Percentiles rank a stretch among this genome's conserved stretches.
Conservation (phyloP, 805 yeast species). For the Lipomyces oligophaga region DNA sequence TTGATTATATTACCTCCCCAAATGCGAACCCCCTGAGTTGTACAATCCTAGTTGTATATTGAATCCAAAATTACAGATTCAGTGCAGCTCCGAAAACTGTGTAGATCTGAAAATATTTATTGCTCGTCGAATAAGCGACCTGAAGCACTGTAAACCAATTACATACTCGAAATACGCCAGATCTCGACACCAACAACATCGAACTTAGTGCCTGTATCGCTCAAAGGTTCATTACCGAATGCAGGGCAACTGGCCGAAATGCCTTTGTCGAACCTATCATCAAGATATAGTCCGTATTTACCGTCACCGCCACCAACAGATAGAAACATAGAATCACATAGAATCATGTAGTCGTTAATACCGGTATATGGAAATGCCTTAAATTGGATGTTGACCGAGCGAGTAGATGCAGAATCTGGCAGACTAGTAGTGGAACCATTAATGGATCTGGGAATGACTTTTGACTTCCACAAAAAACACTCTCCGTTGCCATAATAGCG, state of each 20-base stretch:
- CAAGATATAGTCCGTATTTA: constrained; percentile 87
- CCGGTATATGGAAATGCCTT: constrained; percentile 88
- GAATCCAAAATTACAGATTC: too few species aligned
- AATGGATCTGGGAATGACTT: constrained; percentile 58
- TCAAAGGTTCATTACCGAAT: constrained; percentile 81
- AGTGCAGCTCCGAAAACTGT: too few species aligned
- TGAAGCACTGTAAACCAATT: too few species aligned
- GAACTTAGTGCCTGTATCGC: constrained; percentile 60
- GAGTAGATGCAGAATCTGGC: constrained; percentile 13
- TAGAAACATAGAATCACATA: constrained; percentile 70
- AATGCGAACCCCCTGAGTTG: too few species aligned
- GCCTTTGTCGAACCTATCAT: constrained; percentile 67
- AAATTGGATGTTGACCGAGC: constrained; percentile 44
- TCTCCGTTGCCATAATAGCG: constrained; percentile 92
- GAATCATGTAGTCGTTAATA: constrained; percentile 76
- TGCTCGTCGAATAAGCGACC: too few species aligned
- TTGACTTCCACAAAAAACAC: constrained; percentile 81
- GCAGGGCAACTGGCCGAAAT: constrained; percentile 76
- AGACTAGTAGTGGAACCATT: constrained; percentile 85
- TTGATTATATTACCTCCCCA: too few species aligned
- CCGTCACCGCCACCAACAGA: constrained; percentile 93
- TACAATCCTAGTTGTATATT: too few species aligned
- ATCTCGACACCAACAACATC: constrained; percentile 73
- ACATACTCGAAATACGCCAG: constrained; percentile 57
- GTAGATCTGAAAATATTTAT: too few species aligned